Evolutionary conservation across 768 basidiomycete species (phyloP), one percentile per base, ranked within the genome.

Genomic region (Daedaleopsis nitida): DNA sequence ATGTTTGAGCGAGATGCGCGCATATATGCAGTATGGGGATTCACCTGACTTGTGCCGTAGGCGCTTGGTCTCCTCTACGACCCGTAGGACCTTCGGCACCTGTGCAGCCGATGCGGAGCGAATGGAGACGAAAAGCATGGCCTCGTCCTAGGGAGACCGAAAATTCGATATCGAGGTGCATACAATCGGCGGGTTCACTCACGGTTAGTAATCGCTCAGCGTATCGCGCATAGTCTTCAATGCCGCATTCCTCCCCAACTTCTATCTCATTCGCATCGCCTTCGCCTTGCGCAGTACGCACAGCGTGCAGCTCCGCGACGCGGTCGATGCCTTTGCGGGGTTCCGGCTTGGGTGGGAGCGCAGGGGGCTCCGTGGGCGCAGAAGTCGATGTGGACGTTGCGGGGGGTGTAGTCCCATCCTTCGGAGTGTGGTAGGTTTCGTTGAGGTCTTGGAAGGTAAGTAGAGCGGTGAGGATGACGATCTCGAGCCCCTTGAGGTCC

Each of bases 401-500:
- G 24, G 70, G 57, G 12, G 61, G 48, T 19, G 50, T 32, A 39
- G 56, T 42, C 10, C 45, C 52, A 8, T 66, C 55, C 0, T 64
- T 44, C 2, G 71, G 70, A 0, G 69, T 55, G 65, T 86, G 83
- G 59, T 83, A 80, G 16, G 71, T 69, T 53, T 91, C 86, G 62
- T 86, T 87, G 32, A 77, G 68, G 68, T 94, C 92, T 60, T 86
- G 84, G 71, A 94, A 91, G 1, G 91, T 90, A 64, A 94, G 74
- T 2, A 94, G 78, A 2, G 89, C 84, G 0, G 86, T 88, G 51
- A 94, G 76, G 39, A 94, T 83, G 53, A 90, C 84, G 42, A 94
- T 90, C 72, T 94, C 92, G 1, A 94, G 80, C 5, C 92, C 91
- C 71, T 94, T 94, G 35, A 90, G 82, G 67, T 94, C 92, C 16